Base-by-base conservation (phyloP, 2,329 filamentous ascomycete genomes). In the Nemania sp. region DNA sequence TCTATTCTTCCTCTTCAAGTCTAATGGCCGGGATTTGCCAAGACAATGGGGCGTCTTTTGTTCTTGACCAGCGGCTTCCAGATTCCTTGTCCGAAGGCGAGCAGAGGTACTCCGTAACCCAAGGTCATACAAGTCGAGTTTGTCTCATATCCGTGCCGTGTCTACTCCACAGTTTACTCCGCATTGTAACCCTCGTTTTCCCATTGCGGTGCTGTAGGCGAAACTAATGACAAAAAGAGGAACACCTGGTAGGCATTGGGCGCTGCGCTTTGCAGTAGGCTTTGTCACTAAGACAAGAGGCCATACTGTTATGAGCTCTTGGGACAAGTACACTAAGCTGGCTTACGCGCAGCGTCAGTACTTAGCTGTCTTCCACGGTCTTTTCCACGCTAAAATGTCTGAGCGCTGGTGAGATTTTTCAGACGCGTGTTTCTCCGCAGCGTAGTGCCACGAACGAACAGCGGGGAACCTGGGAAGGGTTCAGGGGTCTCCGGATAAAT, bases 101-200 rank as follows among this genome's bases (percentile, higher is more conserved):
- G 37, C 49, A 52, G 41, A 49, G n/a, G 34, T n/a, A n/a, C n/a
- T 42, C 12, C 11, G n/a, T 11, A 28, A 14, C 43, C 49, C 48
- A 36, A 49, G 15, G 37, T 24, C 36, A 28, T 37, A 26, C 24
- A 50, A 49, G 22, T 50, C 54, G 24, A 50, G 20, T 40, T 42
- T 44, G 46, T 37, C 43, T 56, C 46, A 59, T 53, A 59, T 56
- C 56, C 56, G 56, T 56, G 56, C 56, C 56, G 56, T 59, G 52
- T 54, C 50, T 57, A 54, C 54, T 59, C 56, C 56, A 59, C 54
- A 54, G 40, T 41, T 46, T 57, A 56, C 57, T 60, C 57, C 57
- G 57, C 57, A 60, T 41, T 50, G 49, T 46, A 51, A 59, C 53
- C 45, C 36, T 55, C 36, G 46, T 45, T 46, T 56, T 47, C 43